Base-by-base conservation (phyloP, 148 eudicot genomes). In the Heliamphora exappendiculata region DNA sequence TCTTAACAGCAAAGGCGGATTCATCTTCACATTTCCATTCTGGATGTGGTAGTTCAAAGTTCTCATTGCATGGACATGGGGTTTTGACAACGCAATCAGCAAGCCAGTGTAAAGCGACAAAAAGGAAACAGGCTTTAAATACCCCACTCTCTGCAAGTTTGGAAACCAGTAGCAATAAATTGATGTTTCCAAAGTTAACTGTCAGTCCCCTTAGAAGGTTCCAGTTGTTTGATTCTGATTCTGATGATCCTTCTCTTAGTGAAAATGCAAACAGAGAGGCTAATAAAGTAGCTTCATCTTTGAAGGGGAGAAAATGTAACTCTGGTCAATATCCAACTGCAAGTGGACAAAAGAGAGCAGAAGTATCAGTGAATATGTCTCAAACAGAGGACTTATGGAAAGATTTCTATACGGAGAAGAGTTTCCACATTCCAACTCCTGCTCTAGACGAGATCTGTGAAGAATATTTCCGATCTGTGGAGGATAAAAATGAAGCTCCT, bases 201-300 rank as follows among this genome's bases (percentile, higher is more conserved):
- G 78, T 85, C 54, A 92, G 97, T 78, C 97, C 97, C 68, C 85
- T 93, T 31, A 87, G 97, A 85, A 89, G 85, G 82, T 95, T 92
- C 78, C 90, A 88, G 87, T 86, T 92, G 87, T 77, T 95, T 71
- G 93, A 89, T 80, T 91, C 93, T 76, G 97, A 93, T 83, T 82
- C 82, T 64, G 95, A 90, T 80, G 89, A 88, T 76, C 81, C 81
- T 76, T 78, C 85, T 69, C 74, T 67, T 34, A 69, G 47, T 70
- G 82, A 73, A 62, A 59, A 59, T 73, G 57, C 67, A 33, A 71
- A 70, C 28, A 75, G 51, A 58, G 80, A 73, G 59, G 69, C 53
- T 37, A 82, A 58, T 68, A 73, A 55, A 65, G 78, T 62, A 63
- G 62, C 53, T 47, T 80, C 78, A 34, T 79, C 78, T 70, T 68